Evolutionary conservation across 1,139 yeast genomes (phyloP).

Genomic region (Diutina siamensis): DNA sequence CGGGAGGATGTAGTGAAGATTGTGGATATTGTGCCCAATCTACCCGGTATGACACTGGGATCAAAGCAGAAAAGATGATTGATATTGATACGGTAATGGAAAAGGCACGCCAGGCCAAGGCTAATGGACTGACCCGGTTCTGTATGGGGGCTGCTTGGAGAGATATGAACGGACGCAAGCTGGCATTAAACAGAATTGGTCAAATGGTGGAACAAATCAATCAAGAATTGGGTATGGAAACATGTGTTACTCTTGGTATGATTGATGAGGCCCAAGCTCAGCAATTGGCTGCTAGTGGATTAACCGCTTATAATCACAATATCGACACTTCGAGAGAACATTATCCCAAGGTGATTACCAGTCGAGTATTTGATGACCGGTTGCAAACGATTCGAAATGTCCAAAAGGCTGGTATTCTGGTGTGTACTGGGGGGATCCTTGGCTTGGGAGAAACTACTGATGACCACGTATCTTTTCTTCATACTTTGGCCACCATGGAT

Average conservation of each 20-base stretch:
- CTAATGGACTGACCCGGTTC: slow-evolving; percentile 64
- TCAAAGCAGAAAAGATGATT: slow-evolving; percentile 55
- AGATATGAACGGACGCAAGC: slow-evolving; percentile 70
- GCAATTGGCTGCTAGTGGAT: slow-evolving; percentile 51
- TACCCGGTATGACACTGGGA: slow-evolving; percentile 53
- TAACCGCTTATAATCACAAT: slow-evolving; percentile 76
- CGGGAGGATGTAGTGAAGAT: slow-evolving; percentile 77
- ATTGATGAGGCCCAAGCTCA: slow-evolving; percentile 50
- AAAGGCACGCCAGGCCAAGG: slow-evolving; percentile 55
- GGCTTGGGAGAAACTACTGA: slow-evolving; percentile 69
- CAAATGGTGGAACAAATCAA: slow-evolving; percentile 58
- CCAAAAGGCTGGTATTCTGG: slow-evolving; percentile 53
- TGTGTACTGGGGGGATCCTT: slow-evolving; percentile 71
- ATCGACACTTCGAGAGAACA: slow-evolving; percentile 72
- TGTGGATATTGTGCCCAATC: slow-evolving; percentile 79
- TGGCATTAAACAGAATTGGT: slow-evolving; percentile 49
- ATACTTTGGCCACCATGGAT: slow-evolving; percentile 56
- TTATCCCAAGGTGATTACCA: slow-evolving; percentile 59
- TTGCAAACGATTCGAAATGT: slow-evolving; percentile 55
- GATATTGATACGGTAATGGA: slow-evolving; percentile 48
- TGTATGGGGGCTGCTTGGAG: slow-evolving; percentile 90
- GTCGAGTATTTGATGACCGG: slow-evolving; percentile 62
- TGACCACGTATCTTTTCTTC: slow-evolving; percentile 59
- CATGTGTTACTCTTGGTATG: slow-evolving; percentile 79
- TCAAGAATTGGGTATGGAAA: slow-evolving; percentile 53